These are phyloP conservation scores for Fusarium sp. DNA, from an alignment of 2,329 filamentous ascomycete genomes.

Conservation along the genomic window DNA sequence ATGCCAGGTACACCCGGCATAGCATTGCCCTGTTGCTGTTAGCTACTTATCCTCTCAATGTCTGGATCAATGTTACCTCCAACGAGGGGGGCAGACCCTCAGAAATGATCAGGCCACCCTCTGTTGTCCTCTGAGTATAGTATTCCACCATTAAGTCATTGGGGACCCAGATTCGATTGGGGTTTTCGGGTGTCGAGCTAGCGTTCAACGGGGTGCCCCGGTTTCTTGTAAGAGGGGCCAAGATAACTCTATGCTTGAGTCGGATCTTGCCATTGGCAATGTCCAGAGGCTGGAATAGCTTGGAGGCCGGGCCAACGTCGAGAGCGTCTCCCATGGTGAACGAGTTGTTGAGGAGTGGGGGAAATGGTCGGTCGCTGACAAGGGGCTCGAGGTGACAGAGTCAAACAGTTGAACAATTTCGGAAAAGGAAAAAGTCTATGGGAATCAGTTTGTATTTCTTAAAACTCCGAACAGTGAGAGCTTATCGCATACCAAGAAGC, in stretches of 20 bases:
- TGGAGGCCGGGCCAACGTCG: slow-evolving; percentile 18
- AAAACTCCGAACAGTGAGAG: not conserved
- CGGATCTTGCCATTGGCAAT: slow-evolving; percentile 57
- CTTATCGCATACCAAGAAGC: not conserved
- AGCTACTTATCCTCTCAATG: not conserved
- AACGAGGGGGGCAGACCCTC: slow-evolving; percentile 62
- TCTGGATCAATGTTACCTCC: slow-evolving; percentile 33
- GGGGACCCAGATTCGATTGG: slow-evolving; percentile 52
- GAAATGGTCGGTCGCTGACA: not conserved
- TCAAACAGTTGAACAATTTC: not conserved
- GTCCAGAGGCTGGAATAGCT: slow-evolving; percentile 49
- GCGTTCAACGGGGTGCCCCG: slow-evolving; percentile 59
- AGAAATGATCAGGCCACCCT: slow-evolving; percentile 57
- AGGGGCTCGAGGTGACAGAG: not conserved
- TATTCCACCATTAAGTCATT: slow-evolving; percentile 56
- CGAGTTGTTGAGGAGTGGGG: not conserved
- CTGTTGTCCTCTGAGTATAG: slow-evolving; percentile 56
- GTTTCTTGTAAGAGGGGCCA: slow-evolving; percentile 66
- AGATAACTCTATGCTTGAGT: slow-evolving; percentile 63
- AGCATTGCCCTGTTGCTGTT: slow-evolving; percentile 42
- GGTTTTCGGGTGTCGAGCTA: slow-evolving; percentile 60
- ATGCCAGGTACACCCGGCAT: slow-evolving; percentile 67
- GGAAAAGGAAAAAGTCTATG: not conserved
- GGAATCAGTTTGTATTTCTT: not conserved
- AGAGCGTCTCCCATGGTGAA: slow-evolving; percentile 28